These are phyloP conservation scores for Baeospora myosura DNA, from an alignment of 1,284 basidiomycete genomes.

Conservation along the genomic window DNA sequence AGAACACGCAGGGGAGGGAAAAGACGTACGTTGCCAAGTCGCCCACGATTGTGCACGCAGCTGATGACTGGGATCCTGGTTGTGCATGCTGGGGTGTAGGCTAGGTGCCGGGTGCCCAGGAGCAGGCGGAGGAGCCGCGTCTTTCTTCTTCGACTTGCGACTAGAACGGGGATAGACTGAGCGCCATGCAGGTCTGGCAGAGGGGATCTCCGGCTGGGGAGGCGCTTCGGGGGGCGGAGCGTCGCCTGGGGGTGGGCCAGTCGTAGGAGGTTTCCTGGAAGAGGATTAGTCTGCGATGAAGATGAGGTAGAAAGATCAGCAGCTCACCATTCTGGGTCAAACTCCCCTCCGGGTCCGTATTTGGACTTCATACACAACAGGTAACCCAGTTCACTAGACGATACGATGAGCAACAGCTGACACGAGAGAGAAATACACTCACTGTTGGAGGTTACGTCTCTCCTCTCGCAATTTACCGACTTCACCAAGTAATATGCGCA, in stretches of 20 bases:
- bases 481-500: slow-evolving; percentile 67
- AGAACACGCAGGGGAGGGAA: slow-evolving; percentile 5
- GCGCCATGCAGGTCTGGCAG: slow-evolving; percentile 51
- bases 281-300: slow-evolving; percentile 2
- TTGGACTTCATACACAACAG: slow-evolving; percentile 61
- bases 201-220: slow-evolving; percentile 35
- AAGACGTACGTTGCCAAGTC: slow-evolving; percentile 61
- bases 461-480: slow-evolving; percentile 73
- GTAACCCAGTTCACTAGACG: slow-evolving; percentile 56
- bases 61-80: slow-evolving; percentile 27
- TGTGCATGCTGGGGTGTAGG: slow-evolving; percentile 20
- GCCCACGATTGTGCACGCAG: slow-evolving; percentile 51
- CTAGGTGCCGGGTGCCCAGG: slow-evolving; percentile 23
- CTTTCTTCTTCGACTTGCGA: slow-evolving; percentile 36
- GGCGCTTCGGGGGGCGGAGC: slow-evolving; percentile 33
- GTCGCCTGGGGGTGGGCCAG: slow-evolving; percentile 29
- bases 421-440: slow-evolving; percentile 23
- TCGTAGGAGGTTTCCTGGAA: slow-evolving; percentile 50
- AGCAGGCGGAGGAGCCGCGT: slow-evolving; percentile 24
- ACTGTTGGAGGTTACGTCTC: slow-evolving; percentile 65
- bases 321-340: slow-evolving; percentile 61
- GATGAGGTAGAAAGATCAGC: neutral
- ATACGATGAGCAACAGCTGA: slow-evolving; percentile 5
- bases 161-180: slow-evolving; percentile 33
- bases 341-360: slow-evolving; percentile 70